Evolutionary conservation across 345 rosid genomes (phyloP), one percentile per base, ranked within the genome.

Genomic region (Raphanus sativus): DNA sequence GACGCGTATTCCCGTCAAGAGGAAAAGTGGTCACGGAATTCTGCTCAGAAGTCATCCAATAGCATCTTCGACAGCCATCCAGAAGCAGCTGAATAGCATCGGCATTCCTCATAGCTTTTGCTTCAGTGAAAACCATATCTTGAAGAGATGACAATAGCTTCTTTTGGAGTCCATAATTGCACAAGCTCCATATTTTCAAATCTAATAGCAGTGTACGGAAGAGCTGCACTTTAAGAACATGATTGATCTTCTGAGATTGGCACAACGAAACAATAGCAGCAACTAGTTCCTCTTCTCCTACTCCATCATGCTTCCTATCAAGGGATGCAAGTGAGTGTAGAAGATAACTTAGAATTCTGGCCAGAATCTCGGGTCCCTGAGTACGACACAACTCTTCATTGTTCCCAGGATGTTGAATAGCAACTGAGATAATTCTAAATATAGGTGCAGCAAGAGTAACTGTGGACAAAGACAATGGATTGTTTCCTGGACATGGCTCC

Each of bases 101-200:
- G 50, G 98, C 98, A 82, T 93, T 86, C 79, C 93, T 86, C 99
- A 96, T 96, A 68, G 86, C 93, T 42, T 80, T 75, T 76, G 97
- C 89, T 84, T 96, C 98, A n/a, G 96, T 89, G 85, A 96, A 96
- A 84, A 96, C 99, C 98, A 91, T 92, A 86, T 96, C 99, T 64
- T 97, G 97, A 62, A 96, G 86, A 15, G 98, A 96, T 75, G 98
- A 93, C 42, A 96, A 80, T 77, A 96, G 89, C 81, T 96, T 96
- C 86, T 96, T 96, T 81, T 96, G 98, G 72, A 96, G 84, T 62
- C 99, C 99, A 79, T 96, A 96, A 86, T 87, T 88, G 87, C 99
- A 96, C 76, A 91, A 84, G 81, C 98, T 91, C 98, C 99, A 96
- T 77, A 91, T 85, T 83, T 86, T 89, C 81, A 96, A 86, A 87